These are phyloP conservation scores for Byssothecium circinans DNA, from an alignment of 2,329 filamentous ascomycete genomes.

Conservation along the genomic window DNA sequence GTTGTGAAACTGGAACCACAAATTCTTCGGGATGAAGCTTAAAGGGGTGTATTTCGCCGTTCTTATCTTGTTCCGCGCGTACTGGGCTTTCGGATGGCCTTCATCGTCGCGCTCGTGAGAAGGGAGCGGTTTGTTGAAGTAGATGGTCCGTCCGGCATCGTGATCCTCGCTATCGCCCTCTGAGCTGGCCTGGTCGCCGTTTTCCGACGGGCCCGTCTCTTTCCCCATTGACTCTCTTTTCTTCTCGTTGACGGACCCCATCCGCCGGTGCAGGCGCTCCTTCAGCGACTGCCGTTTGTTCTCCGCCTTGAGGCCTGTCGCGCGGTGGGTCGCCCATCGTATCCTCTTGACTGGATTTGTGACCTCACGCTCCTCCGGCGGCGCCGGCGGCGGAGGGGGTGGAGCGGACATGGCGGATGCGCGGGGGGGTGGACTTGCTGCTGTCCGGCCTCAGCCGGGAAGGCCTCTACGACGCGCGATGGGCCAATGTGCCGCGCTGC, in stretches of 20 bases:
- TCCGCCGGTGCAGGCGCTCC: constrained; percentile 68
- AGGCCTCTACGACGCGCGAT: constrained; percentile 32
- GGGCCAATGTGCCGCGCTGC: constrained; percentile 33
- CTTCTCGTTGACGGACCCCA: constrained; percentile 67
- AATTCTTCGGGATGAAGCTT: constrained; percentile 93
- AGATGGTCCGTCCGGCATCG: constrained; percentile 61
- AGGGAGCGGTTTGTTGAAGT: constrained; percentile 84
- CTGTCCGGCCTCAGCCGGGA: constrained; percentile 43
- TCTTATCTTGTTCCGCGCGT: constrained; percentile 91
- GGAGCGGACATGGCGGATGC: constrained; percentile 28
- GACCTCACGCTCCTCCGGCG: constrained; percentile 48
- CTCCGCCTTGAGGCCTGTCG: constrained; percentile 71
- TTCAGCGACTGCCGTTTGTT: constrained; percentile 83
- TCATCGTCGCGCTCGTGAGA: constrained; percentile 75
- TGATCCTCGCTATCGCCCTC: constrained; percentile 44
- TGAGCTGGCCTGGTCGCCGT: constrained; percentile 51
- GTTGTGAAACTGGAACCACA: constrained; percentile 98
- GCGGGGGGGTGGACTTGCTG: constrained; percentile 27
- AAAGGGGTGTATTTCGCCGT: constrained; percentile 97
- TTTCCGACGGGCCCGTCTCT: constrained; percentile 33
- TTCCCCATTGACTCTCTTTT: constrained; percentile 45
- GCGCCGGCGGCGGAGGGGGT: constrained; percentile 11
- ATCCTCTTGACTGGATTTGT: constrained; percentile 73
- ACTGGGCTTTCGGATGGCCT: constrained; percentile 70
- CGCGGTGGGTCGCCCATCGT: constrained; percentile 94